Conservation (phyloP, 192 early-diverging fungal species). For the Kappamyces sp. region DNA sequence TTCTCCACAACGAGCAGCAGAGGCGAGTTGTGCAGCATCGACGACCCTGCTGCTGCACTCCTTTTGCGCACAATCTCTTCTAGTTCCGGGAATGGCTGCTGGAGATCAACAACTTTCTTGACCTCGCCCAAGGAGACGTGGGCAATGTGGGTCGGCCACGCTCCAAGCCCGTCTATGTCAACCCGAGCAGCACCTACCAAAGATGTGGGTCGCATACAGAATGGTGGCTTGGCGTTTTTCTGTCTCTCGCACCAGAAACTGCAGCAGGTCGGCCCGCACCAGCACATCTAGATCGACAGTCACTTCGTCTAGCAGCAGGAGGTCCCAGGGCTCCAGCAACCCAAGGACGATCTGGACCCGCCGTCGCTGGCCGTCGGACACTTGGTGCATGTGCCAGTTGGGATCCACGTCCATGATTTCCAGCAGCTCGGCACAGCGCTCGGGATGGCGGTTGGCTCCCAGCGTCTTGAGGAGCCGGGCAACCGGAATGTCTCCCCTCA, state of each 20-base stretch:
- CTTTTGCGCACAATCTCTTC: slow-evolving; percentile 23
- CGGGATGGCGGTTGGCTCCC: slow-evolving; percentile 54
- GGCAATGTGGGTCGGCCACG: slow-evolving; percentile 68
- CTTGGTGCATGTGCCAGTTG: slow-evolving; percentile 60
- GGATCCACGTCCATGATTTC: slow-evolving; percentile 65
- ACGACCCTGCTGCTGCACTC: slow-evolving; percentile 8
- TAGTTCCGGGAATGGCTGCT: slow-evolving; percentile 47
- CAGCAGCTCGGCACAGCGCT: slow-evolving; percentile 55
- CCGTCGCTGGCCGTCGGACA: slow-evolving; percentile 65
- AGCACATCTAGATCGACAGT: slow-evolving; percentile 76
- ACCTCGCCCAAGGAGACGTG: slow-evolving; percentile 57
- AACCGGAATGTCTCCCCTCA: slow-evolving; percentile 62
- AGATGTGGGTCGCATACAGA: slow-evolving; percentile 78
- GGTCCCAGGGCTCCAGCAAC: slow-evolving; percentile 55
- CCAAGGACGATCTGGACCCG: slow-evolving; percentile 72
- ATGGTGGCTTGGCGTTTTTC: slow-evolving; percentile 56
- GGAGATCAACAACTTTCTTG: slow-evolving; percentile 36
- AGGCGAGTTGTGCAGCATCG: slow-evolving; percentile 44
- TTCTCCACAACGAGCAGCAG: slow-evolving; percentile 49
- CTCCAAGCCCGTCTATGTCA: slow-evolving; percentile 48
- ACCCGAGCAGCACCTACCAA: slow-evolving; percentile 25
- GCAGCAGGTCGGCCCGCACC: slow-evolving; percentile 60
- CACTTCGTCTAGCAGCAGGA: slow-evolving; percentile 72
- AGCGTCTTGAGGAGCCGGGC: slow-evolving; percentile 57
- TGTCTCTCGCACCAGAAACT: slow-evolving; percentile 62